phyloP scores from a whole-genome alignment of 106 monocot species.

The Phalaenopsis aphrodite region DNA sequence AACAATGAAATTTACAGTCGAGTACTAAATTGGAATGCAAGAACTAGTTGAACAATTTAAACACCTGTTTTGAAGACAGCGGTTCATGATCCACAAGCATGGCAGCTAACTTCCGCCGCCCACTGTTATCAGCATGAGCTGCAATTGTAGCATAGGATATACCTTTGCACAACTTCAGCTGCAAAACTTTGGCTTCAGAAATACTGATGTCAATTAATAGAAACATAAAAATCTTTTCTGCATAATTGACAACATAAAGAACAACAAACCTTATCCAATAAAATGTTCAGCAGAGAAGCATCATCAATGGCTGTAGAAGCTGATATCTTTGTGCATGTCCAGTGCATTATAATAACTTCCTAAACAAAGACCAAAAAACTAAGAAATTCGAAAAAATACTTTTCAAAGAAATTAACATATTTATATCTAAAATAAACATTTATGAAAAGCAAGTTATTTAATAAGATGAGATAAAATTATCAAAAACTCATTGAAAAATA shows the following conservation, averaged over 20 bases:
- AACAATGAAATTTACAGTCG: background rate
- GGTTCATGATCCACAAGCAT: constrained; percentile 91
- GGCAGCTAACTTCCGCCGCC: constrained; percentile 80
- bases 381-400: background rate
- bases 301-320: constrained; percentile 59
- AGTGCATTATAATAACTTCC: constrained; percentile 98
- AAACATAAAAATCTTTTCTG: background rate
- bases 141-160: constrained; percentile 93
- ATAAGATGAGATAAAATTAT: background rate
- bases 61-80: constrained; percentile 71
- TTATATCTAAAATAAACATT: background rate
- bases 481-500: background rate
- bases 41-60: background rate
- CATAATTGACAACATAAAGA: background rate
- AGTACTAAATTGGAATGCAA: background rate
- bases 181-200: constrained; percentile 22
- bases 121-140: constrained; percentile 82
- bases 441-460: background rate
- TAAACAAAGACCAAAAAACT: constrained; percentile 22
- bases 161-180: constrained; percentile 87
- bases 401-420: background rate
- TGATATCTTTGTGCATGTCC: constrained; percentile 93
- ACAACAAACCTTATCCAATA: constrained; percentile 80
- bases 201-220: constrained; percentile 1
- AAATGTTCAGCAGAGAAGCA: constrained; percentile 57